Evolutionary conservation across 1,284 basidiomycete species (phyloP), one percentile per base, ranked within the genome.

Genomic region (Austroboletus rostrupii): DNA sequence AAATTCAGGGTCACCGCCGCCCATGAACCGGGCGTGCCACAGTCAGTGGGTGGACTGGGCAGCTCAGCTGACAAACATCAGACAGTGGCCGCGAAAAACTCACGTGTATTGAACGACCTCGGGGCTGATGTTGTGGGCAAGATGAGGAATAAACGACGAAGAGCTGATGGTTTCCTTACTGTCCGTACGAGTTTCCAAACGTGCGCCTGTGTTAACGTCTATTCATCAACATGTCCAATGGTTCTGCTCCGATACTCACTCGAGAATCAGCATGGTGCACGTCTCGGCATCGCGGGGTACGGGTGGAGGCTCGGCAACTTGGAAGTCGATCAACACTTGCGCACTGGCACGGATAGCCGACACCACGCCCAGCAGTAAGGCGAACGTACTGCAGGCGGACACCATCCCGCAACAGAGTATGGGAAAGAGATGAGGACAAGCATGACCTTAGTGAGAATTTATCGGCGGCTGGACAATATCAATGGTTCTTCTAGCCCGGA

Each of bases 1-100:
- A 87, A 81, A 62, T 89, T 88, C 38, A 88, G 70, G 16, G 79
- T 85, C 39, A 89, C 74, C 1, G 78, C 86, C n/a, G 83, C 78
- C 87, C 87, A 90, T 14, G 83, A 79, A 5, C 87, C 86, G 23
- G 75, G 68, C 6, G 72, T 61, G n/a, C 87, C 87, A 64, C 87
- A 90, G 57, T 83, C 77, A 11, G 78, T 80, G 1, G 87, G 86
- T 36, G 87, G 87, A 28, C 86, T 85, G 47, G 10, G 52, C 21
- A 20, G 12, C 17, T 56, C 37, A 42, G 47, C 13, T 39, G 33
- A 40, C 19, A 39, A 36, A 43, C 29, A 40, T n/a, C 19, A 13
- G 20, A 49, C 5, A 32, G 29, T 48, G 40, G 20, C 4, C 17
- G 12, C n/a, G 13, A 13, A 17, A 33, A 6, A 67, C 82, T 53